Evolutionary conservation across 164 flowering plant species (phyloP), one percentile per base, ranked within the genome.

Genomic region (Aristolochia contorta): DNA sequence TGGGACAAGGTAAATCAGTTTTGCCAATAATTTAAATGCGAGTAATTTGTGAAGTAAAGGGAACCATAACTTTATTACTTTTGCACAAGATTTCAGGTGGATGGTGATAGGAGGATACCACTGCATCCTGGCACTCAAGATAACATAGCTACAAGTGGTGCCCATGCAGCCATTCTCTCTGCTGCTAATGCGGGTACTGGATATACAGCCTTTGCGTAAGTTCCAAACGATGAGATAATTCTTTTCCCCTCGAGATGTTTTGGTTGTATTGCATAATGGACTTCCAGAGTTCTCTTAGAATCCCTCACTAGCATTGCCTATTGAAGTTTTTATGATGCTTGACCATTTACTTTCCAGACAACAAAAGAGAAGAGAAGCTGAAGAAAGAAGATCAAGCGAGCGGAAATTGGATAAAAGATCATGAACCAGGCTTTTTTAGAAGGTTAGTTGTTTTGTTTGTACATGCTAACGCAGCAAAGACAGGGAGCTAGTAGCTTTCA

Each of bases 171-270:
- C 56, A 51, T 77, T 7, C 23, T 79, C 27, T 79, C 94, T 59
- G 84, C 95, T 50, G 77, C 89, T 65, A 84, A 74, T 71, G 88
- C 81, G 66, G 89, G 93, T 65, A 67, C 86, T 60, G 97, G 96
- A 69, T 88, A 88, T 67, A 71, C 80, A 56, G 91, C 87, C 61
- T 91, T 80, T 70, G 89, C 82, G 94, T 91, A 79, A 79, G 92
- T 79, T 54, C 24, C 54, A 50, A 19, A n/a, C n/a, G 5, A 10
- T n/a, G 20, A 2, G 22, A 50, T 50, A n/a, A n/a, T 50, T n/a
- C 12, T 50, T 50, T 27, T 19, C 21, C 54, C 22, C 10, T 19
- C 6, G n/a, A 50, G 54, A 8, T 23, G 3, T 18, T 2, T 50
- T n/a, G 20, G 22, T 50, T n/a, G 1, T n/a, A 12, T 10, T 8